These are phyloP conservation scores for Ganoderma multipileum DNA, from an alignment of 1,284 basidiomycete genomes.

Conservation along the genomic window DNA sequence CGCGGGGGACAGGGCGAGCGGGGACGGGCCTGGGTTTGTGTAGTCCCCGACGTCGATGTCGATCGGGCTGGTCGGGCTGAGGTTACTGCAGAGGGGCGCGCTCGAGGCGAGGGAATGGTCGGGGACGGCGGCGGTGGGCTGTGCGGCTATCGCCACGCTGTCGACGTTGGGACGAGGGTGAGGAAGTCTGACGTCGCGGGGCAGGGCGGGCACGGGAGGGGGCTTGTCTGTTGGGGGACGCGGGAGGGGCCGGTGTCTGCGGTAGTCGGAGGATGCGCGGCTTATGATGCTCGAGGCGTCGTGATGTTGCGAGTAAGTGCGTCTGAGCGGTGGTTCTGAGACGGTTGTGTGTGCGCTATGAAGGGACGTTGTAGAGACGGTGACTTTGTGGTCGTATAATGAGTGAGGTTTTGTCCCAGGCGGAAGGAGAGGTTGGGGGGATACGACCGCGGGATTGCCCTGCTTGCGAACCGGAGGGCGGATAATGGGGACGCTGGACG, in stretches of 20 bases:
- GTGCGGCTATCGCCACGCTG: neutral
- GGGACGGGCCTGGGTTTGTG: neutral
- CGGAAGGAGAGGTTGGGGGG: neutral
- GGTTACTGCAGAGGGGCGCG: neutral
- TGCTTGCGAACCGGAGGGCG: neutral
- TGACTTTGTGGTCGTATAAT: neutral
- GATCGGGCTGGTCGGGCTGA: neutral
- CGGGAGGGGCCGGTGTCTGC: neutral
- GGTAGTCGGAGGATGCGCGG: neutral
- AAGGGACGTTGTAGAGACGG: neutral
- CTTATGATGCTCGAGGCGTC: neutral
- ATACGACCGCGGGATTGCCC: no score
- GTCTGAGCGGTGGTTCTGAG: neutral
- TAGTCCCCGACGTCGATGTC: slow-evolving; percentile 2
- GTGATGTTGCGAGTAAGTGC: neutral
- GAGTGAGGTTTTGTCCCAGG: neutral
- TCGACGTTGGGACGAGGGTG: neutral
- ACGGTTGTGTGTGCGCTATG: neutral
- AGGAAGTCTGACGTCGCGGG: neutral
- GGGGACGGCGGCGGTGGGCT: neutral
- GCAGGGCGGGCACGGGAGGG: neutral
- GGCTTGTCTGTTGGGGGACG: neutral
- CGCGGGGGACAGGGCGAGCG: neutral
- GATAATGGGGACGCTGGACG: neutral
- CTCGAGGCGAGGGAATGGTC: neutral